Evolutionary conservation across 2,329 filamentous ascomycete genomes (phyloP).

Genomic region (Neopestalotiopsis sp.): DNA sequence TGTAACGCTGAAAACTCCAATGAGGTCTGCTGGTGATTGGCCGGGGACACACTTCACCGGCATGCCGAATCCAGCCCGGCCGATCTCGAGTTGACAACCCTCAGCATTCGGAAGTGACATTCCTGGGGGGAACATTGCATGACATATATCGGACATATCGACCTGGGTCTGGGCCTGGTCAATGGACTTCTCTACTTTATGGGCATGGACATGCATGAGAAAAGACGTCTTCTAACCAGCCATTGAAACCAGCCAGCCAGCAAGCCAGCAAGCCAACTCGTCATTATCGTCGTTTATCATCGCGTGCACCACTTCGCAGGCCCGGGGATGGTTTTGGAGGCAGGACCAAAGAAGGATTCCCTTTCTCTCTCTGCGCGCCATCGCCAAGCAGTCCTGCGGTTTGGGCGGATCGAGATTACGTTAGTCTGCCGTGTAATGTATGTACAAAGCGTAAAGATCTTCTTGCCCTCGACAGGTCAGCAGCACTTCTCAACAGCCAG

Average conservation of each 20-base stretch:
- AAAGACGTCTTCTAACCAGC: too few relatives aligned
- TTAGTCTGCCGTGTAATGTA: background rate
- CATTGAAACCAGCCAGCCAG: background rate
- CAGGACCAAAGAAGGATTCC: background rate
- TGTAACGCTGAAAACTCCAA: conserved; percentile 2
- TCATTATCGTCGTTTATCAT: background rate
- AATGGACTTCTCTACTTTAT: background rate
- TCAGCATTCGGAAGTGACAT: conserved; percentile 2
- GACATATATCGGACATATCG: background rate
- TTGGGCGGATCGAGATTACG: background rate
- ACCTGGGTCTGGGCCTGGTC: background rate
- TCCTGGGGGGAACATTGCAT: background rate
- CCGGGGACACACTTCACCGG: background rate
- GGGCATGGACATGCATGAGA: background rate
- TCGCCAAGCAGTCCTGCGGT: conserved; percentile 1
- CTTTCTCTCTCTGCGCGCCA: background rate
- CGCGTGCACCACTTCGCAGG: background rate
- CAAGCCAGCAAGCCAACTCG: background rate
- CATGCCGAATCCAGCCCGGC: conserved; percentile 5
- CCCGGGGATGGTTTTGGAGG: background rate
- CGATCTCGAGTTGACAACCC: conserved; percentile 5
- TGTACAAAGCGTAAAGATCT: background rate
- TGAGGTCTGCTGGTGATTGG: background rate
- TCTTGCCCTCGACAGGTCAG: background rate
- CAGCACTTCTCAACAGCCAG: background rate